A percentile compares a stretch with the other conserved stretches of the same genome.
Conservation (phyloP, 2,329 filamentous ascomycete genomes). For the Colletotrichum phormii region DNA sequence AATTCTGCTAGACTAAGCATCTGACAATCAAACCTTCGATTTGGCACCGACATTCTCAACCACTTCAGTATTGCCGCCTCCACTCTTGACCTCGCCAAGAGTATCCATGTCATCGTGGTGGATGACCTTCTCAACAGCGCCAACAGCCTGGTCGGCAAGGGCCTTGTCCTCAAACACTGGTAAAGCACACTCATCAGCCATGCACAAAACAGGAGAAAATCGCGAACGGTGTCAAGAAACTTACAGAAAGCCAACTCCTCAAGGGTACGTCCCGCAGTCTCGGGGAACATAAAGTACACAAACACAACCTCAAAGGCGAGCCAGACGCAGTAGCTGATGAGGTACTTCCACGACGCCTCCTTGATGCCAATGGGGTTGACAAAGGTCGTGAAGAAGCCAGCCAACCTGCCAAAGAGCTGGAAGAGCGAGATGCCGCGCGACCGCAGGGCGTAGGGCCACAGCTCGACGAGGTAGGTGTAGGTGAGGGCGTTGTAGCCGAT, state of each 20-base stretch:
- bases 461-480: conserved; percentile 70
- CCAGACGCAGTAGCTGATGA: conserved; percentile 41
- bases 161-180: conserved; percentile 47
- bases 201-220: rapidly evolving
- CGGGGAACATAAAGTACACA: conserved; percentile 85
- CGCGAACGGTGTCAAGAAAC: not conserved
- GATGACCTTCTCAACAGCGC: conserved; percentile 45
- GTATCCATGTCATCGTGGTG: conserved; percentile 38
- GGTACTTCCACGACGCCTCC: conserved; percentile 33
- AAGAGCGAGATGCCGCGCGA: conserved; percentile 64
- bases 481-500: conserved; percentile 71
- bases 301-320: conserved; percentile 42
- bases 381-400: conserved; percentile 38
- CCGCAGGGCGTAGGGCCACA: conserved; percentile 69
- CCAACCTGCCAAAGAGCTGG: conserved; percentile 37
- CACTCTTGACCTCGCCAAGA: conserved; percentile 13
- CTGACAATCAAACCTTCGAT: conserved; percentile 30
- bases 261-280: conserved; percentile 79
- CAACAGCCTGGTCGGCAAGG: conserved; percentile 42
- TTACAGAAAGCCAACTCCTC: conserved; percentile 64
- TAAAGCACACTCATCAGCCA: not conserved
- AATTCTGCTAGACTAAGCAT: no score
- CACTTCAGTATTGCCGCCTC: conserved; percentile 5
- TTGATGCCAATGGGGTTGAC: conserved; percentile 38
- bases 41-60: conserved; percentile 24